Conservation (phyloP, 129 eudicot genomes). For the Escallonia rubra region DNA sequence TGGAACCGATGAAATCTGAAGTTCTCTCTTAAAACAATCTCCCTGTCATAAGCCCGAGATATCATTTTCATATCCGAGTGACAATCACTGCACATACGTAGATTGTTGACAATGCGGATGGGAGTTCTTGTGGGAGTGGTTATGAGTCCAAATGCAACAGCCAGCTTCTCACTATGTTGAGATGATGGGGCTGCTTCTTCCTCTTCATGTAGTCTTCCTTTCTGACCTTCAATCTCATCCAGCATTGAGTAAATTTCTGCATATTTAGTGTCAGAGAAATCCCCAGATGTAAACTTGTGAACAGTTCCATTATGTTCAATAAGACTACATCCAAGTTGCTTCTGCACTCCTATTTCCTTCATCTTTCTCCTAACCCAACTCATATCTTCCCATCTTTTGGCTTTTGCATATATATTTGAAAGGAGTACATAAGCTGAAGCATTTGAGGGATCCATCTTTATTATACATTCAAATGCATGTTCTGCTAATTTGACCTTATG, state of each 20-base stretch:
- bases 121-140: neutral
- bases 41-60: neutral
- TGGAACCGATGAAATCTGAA: slow-evolving; percentile 4
- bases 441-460: neutral
- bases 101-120: slow-evolving; percentile 2
- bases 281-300: neutral
- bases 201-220: neutral
- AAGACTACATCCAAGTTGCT: neutral
- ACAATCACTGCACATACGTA: slow-evolving; percentile 1
- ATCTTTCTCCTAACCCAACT: slow-evolving; percentile 2
- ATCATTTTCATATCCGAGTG: neutral
- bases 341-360: neutral
- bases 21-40: slow-evolving; percentile 3
- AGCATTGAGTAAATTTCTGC: slow-evolving; percentile 3
- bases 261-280: neutral
- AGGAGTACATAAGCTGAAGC: slow-evolving; percentile 4
- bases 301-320: neutral
- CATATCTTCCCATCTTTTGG: slow-evolving; percentile 7
- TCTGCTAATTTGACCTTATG: slow-evolving; percentile 2
- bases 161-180: slow-evolving; percentile 2
- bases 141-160: slow-evolving; percentile 8
- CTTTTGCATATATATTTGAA: slow-evolving; percentile 5
- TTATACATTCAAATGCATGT: neutral
- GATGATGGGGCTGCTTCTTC: neutral
- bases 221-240: neutral